Base-by-base conservation (phyloP, 1,139 yeast genomes). In the Yamadazyma songkhlaensis region DNA sequence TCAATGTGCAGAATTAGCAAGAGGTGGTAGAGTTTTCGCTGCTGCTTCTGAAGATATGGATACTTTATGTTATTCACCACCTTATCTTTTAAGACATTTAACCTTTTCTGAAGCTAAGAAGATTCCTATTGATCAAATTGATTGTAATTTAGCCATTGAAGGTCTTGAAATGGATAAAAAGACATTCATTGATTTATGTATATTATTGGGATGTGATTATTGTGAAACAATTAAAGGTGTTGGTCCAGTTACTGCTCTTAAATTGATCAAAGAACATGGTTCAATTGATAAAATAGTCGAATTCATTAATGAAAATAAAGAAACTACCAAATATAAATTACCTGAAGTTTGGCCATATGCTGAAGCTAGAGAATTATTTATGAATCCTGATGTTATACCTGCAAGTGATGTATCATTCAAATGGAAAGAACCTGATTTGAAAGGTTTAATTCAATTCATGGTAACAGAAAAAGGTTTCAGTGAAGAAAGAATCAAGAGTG, bases 41-140 rank as follows among this genome's bases (percentile, higher is more conserved):
- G 96, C 98, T 2, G 99, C 97, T 1, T 86, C 96, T 3, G 99
- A 92, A 59, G 99, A 92, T 77, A 92, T 92, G 98, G 99, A 92
- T 62, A 94, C 98, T 0, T 62, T 92, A 40, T 92, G 97, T 54
- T 92, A 92, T 58, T 81, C 80, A 39, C 87, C 97, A 2, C 95
- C 96, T 2, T 79, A 67, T 43, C 64, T 92, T 41, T 68, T 92
- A 45, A 77, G 98, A 49, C 96, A 92, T 58, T 72, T 92, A 61
- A 92, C 97, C 0, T 92, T 90, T 46, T 81, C 97, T 2, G 98
- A 94, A 57, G 94, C 95, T 21, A 75, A 95, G 53, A 92, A 92
- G 57, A 78, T 87, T 62, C 97, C 97, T 8, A 84, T 92, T 38
- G 89, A 87, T 45, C 97, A 94, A 57, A 82, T 88, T 39, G 75